Conservation (phyloP, 179 eudicot species). For the Silene vulgaris region DNA sequence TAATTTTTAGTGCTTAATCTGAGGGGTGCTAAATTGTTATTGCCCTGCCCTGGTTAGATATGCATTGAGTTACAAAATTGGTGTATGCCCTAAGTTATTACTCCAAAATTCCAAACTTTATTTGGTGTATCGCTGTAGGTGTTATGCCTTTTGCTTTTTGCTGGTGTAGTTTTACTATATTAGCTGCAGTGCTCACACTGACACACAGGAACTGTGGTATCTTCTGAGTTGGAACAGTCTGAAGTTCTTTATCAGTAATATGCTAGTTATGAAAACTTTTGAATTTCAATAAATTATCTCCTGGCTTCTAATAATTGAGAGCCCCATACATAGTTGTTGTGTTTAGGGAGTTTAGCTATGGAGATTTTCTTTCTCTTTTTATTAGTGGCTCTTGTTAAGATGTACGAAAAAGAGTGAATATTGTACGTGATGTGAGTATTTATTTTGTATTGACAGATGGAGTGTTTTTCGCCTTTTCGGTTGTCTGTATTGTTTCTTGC, state of each 20-base stretch:
- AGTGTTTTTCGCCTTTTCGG: not conserved
- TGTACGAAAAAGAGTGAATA: not conserved
- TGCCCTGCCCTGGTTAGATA: not conserved
- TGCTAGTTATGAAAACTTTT: not conserved
- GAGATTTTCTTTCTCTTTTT: not conserved
- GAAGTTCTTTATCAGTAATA: not conserved
- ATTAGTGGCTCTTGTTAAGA: not conserved
- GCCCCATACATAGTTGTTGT: not conserved
- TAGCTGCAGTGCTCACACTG: not conserved
- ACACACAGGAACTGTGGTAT: not conserved
- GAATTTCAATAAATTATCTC: not conserved
- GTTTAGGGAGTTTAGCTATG: not conserved
- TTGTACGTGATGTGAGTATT: not conserved
- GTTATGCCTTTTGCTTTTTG: not conserved
- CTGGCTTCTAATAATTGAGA: not conserved
- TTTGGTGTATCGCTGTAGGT: constrained; percentile 8
- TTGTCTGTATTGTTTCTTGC: not conserved
- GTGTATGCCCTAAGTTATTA: constrained; percentile 8
- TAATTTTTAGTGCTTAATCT: not conserved
- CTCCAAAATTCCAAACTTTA: not conserved
- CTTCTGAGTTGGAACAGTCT: not conserved
- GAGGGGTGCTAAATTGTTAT: not conserved
- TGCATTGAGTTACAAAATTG: not conserved
- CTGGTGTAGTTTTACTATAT: not conserved
- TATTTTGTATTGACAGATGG: not conserved